These are phyloP conservation scores for Symbiodinium natans DNA, from an alignment of 73 alveolate genomes.

Conservation along the genomic window DNA sequence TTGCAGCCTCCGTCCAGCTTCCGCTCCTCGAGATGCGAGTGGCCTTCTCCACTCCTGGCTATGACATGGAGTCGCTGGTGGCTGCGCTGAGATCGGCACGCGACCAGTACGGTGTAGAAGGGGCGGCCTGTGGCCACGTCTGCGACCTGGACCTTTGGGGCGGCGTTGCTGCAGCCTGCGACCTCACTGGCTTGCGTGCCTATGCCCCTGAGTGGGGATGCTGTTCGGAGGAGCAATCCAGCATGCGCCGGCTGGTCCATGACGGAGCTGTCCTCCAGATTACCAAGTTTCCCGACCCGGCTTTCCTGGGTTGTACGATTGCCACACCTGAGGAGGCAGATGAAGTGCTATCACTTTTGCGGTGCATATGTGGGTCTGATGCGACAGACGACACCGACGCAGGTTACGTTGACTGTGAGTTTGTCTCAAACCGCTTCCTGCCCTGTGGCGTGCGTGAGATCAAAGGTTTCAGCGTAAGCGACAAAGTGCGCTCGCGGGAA, in stretches of 20 bases:
- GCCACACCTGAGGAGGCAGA: conserved; percentile 44
- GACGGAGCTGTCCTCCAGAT: conserved; percentile 49
- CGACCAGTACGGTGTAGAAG: conserved; percentile 9
- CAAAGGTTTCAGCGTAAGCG: not conserved
- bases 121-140: conserved; percentile 65
- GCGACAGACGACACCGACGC: conserved; percentile 78
- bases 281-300: not conserved
- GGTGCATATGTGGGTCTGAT: conserved; percentile 51
- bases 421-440: conserved; percentile 47
- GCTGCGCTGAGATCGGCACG: not conserved
- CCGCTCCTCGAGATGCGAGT: not conserved
- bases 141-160: conserved; percentile 86
- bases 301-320: conserved; percentile 15
- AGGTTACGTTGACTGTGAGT: conserved; percentile 65
- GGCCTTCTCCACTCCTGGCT: not conserved
- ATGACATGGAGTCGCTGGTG: not conserved
- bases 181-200: conserved; percentile 17
- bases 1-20: not conserved
- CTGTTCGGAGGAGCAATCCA: conserved; percentile 43
- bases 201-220: conserved; percentile 75
- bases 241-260: conserved; percentile 60
- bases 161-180: conserved; percentile 66
- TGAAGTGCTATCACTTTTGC: not conserved
- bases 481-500: not conserved
- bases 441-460: conserved; percentile 86